These are phyloP conservation scores for Coffea humblotiana DNA, from an alignment of 305 asterid species.

Conservation along the genomic window DNA sequence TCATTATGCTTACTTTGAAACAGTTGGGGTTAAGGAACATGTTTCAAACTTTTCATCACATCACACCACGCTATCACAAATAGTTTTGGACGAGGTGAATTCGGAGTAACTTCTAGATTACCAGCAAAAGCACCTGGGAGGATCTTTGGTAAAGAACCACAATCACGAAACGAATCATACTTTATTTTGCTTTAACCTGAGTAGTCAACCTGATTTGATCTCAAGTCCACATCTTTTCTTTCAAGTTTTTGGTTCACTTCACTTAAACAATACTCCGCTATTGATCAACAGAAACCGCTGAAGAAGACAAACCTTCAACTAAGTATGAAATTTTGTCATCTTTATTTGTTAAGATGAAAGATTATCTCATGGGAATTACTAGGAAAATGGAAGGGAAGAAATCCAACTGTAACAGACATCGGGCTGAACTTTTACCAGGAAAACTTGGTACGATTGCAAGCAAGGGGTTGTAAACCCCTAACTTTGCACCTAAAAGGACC, in stretches of 20 bases:
- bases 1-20: neutral
- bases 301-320: neutral
- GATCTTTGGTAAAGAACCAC: neutral
- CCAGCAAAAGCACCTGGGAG: neutral
- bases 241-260: conserved; percentile 3
- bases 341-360: neutral
- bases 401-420: too few species aligned
- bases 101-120: neutral
- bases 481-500: too few species aligned
- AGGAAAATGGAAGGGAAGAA: too few species aligned
- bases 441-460: too few species aligned
- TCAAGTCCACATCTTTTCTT: neutral
- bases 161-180: conserved; percentile 10
- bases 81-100: neutral
- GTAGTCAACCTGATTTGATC: conserved; percentile 19
- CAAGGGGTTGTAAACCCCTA: too few species aligned
- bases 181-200: conserved; percentile 7
- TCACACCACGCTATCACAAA: neutral
- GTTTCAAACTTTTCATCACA: neutral
- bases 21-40: neutral
- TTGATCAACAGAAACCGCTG: too few species aligned
- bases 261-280: neutral
- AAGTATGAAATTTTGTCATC: neutral
- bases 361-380: neutral
- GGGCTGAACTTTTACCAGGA: too few species aligned